Evolutionary conservation across 2,329 filamentous ascomycete genomes (phyloP).

Genomic region (Penicillium sp.): DNA sequence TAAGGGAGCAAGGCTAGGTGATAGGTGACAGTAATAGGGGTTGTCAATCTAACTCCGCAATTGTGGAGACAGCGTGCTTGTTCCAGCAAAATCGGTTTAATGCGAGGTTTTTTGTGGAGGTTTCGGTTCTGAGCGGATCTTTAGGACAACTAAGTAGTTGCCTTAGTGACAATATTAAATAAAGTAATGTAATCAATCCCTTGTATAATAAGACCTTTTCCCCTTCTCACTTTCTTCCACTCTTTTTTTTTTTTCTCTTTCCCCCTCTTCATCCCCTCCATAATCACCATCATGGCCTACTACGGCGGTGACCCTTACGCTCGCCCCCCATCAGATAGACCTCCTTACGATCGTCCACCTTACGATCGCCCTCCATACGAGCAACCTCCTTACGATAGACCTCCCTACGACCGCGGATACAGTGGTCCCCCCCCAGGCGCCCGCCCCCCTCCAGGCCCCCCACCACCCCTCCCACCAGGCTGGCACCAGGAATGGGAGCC

Average conservation of each 20-base stretch:
- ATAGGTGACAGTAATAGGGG: not conserved
- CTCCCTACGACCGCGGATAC: conserved; percentile 31
- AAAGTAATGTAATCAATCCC: not conserved
- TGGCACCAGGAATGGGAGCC: conserved; percentile 67
- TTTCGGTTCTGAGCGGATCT: conserved; percentile 14
- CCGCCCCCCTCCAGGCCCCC: conserved; percentile 40
- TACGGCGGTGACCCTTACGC: conserved; percentile 22
- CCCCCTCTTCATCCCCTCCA: not conserved
- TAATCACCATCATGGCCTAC: conserved; percentile 26
- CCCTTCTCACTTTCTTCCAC: not conserved
- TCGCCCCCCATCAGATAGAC: conserved; percentile 18
- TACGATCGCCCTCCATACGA: conserved; percentile 19
- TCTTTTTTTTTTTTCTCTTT: not conserved
- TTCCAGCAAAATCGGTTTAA: not conserved
- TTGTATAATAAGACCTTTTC: conserved; percentile 12
- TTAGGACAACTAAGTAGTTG: not conserved
- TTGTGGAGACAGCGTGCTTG: not conserved
- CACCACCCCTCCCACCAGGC: conserved; percentile 57
- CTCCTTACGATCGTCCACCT: conserved; percentile 25
- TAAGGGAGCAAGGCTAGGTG: not conserved
- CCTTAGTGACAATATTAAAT: not conserved
- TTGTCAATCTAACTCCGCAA: not conserved
- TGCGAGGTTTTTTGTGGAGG: not conserved
- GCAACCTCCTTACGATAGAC: conserved; percentile 26
- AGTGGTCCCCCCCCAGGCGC: conserved; percentile 23